phyloP scores from a whole-genome alignment of 345 rosid species.

The Lepidium africanum region DNA sequence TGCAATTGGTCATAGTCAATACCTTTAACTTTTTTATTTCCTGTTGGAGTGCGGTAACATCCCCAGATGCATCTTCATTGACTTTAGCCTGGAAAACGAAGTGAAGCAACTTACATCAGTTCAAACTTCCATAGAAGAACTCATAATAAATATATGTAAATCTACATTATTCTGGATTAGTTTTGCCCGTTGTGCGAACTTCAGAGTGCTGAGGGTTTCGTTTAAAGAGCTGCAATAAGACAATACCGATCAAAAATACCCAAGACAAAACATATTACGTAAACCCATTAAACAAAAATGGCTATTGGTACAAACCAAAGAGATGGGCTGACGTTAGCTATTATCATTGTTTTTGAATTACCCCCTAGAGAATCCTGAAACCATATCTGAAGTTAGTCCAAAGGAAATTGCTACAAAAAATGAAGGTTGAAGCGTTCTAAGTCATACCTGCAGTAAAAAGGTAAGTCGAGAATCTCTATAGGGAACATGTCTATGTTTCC shows the following conservation, averaged over 20 bases:
- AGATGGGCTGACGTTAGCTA: conserved; percentile 96
- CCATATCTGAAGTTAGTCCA: conserved; percentile 19
- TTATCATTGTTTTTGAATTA: conserved; percentile 87
- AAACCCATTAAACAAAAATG: conserved; percentile 4
- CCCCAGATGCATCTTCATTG: conserved; percentile 94
- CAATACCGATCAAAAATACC: conserved; percentile 14
- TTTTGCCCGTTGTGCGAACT: conserved; percentile 97
- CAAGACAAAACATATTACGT: neutral
- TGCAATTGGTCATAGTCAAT: neutral
- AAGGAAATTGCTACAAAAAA: neutral
- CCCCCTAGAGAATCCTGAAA: conserved; percentile 96
- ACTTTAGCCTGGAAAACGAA: conserved; percentile 63
- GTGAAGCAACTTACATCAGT: conserved; percentile 4
- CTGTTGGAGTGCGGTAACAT: conserved; percentile 67
- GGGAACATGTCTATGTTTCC: conserved; percentile 90
- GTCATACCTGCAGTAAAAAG: conserved; percentile 81
- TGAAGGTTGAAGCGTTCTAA: conserved; percentile 12
- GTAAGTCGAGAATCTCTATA: conserved; percentile 98
- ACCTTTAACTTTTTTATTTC: conserved; percentile 84
- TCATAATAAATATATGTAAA: neutral
- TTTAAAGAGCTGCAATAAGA: conserved; percentile 57
- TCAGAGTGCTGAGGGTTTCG: conserved; percentile 92
- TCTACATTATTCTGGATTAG: conserved; percentile 87
- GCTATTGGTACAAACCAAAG: conserved; percentile 46
- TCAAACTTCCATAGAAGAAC: neutral